A percentile compares a stretch with the other conserved stretches of the same genome.
Evolutionary conservation across 805 yeast genomes (phyloP).

Genomic region (Cyberlindnera meyerae): DNA sequence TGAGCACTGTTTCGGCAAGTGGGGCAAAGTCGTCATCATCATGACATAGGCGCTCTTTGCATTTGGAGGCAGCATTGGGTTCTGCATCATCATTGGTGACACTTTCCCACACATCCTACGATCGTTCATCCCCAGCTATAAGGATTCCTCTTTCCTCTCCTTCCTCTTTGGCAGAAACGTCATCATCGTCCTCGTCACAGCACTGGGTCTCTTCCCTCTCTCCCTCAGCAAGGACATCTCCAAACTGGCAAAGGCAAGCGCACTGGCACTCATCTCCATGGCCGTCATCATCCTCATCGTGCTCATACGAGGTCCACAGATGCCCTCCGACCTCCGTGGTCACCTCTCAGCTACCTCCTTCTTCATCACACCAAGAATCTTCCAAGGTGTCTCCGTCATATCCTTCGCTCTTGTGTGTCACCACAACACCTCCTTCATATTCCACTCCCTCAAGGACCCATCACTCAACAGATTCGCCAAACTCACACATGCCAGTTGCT

Average conservation of each 20-base stretch:
- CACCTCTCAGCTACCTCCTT: slow-evolving; percentile 38
- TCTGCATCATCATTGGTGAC: slow-evolving; percentile 91
- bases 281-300: slow-evolving; percentile 69
- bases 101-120: slow-evolving; percentile 86
- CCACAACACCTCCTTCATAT: slow-evolving; percentile 88
- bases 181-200: slow-evolving; percentile 65
- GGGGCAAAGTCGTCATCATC: slow-evolving; percentile 64
- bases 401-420: slow-evolving; percentile 96
- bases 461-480: slow-evolving; percentile 68
- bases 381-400: slow-evolving; percentile 90
- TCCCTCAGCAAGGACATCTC: slow-evolving; percentile 79
- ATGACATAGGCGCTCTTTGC: slow-evolving; percentile 85
- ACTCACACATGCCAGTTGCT: slow-evolving; percentile 80
- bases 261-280: slow-evolving; percentile 85
- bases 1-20: slow-evolving; percentile 66
- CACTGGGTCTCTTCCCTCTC: slow-evolving; percentile 75
- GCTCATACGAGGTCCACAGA: slow-evolving; percentile 64
- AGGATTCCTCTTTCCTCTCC: slow-evolving; percentile 33
- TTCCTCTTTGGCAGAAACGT: slow-evolving; percentile 62
- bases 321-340: slow-evolving; percentile 45
- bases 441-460: slow-evolving; percentile 74
- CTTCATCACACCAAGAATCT: slow-evolving; percentile 58
- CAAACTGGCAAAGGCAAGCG: slow-evolving; percentile 79
- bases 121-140: slow-evolving; percentile 49
- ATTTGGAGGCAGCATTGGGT: slow-evolving; percentile 91